Evolutionary conservation across 805 yeast genomes (phyloP).

Genomic region (Sugiyamaella marilandica): DNA sequence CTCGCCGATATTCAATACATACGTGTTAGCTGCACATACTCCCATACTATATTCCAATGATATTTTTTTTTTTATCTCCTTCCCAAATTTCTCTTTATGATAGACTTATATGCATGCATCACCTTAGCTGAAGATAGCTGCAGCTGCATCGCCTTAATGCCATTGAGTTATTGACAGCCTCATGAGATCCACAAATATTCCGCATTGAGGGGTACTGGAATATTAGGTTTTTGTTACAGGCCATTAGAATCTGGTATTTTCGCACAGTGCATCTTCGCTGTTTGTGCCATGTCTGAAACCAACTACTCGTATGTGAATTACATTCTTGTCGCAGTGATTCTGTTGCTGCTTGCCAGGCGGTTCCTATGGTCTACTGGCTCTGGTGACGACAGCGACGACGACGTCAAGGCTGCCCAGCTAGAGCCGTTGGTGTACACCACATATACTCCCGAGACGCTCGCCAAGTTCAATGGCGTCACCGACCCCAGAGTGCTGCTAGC

Average conservation of each 20-base stretch:
- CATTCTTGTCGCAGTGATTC: not conserved
- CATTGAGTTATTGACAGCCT: no score
- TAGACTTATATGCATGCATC: not conserved
- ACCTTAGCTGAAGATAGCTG: no score
- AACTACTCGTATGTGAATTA: not conserved
- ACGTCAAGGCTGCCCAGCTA: not conserved
- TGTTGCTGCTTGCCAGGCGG: not conserved
- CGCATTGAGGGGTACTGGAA: no score
- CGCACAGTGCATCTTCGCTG: not conserved
- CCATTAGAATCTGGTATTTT: not conserved
- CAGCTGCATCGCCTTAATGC: no score
- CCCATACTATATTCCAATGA: no score
- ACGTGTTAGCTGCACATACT: no score
- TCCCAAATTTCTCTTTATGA: not conserved
- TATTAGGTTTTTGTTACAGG: not conserved
- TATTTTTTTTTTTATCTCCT: no score
- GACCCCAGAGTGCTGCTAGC: slow-evolving; percentile 78
- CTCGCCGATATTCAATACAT: no score
- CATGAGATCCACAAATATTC: no score
- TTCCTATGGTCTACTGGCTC: not conserved
- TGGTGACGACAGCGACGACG: slow-evolving; percentile 1
- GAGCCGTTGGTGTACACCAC: slow-evolving; percentile 34
- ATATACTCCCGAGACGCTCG: slow-evolving; percentile 72
- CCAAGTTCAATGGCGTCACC: slow-evolving; percentile 75
- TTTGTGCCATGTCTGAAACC: not conserved